Base-by-base conservation (phyloP, 441 rosid genomes). In the Arabidopsis lyrata region DNA sequence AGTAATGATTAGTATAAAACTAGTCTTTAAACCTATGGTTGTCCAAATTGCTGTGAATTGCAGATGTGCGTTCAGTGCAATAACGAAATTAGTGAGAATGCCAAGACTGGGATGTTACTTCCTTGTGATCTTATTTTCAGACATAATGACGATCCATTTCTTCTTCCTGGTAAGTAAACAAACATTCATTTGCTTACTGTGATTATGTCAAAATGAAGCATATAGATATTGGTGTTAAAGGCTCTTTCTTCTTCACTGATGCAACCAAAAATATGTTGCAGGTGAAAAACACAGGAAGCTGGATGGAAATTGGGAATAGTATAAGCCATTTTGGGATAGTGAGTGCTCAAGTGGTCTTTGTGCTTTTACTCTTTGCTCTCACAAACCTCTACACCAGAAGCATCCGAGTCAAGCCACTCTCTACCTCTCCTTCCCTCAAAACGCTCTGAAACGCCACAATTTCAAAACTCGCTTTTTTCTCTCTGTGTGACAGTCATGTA, bases 241-340 rank as follows among this genome's bases (percentile, higher is more conserved):
- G 27, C 27, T 24, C 27, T 24, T 24, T 24, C 27, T 24, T 24
- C 27, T 24, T 24, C 31, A 29, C 31, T 29, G 31, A 29, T 24
- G 27, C 27, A 24, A 24, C 31, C 31, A 29, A 29, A 29, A 29
- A 29, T 29, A 29, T 29, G 31, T 29, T 29, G 61, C 88, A 95
- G 99, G 97, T 95, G 45, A 80, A 82, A 66, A 92, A 90, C 72
- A 90, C 91, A n/a, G 97, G 97, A 78, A 95, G 99, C 74, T 92
- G 99, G 97, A 95, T 92, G 99, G 99, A 95, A 54, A 95, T 95
- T 2, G 97, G 99, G 38, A 92, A 92, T 76, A 88, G 94, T 84
- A 95, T 95, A 77, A 95, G 99, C 83, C 97, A 95, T 76, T 95
- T 95, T 48, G 97, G 99, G 72, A 92, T 95, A 0, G 80, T 87